A percentile compares a stretch with the other conserved stretches of the same genome.
phyloP scores from a whole-genome alignment of 1,139 yeast species.

The Diutina neorugosa region DNA sequence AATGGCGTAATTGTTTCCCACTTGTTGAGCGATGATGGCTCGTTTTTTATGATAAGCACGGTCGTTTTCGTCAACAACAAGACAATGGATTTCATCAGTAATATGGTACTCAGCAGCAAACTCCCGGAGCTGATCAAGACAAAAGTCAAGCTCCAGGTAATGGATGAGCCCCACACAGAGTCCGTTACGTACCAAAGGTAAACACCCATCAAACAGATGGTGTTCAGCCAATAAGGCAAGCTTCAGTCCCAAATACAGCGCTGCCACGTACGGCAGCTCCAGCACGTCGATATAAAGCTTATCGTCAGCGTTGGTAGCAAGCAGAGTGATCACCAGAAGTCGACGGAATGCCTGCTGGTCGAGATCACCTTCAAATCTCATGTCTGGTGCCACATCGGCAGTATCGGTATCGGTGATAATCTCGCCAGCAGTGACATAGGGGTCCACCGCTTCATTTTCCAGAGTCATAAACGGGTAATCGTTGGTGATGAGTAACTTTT shows the following conservation, averaged over 20 bases:
- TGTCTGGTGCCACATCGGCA: conserved; percentile 4
- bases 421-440: conserved; percentile 23
- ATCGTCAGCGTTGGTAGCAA: conserved; percentile 5
- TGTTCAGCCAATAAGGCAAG: conserved; percentile 24
- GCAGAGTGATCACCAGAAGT: background rate
- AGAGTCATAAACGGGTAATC: conserved; percentile 43
- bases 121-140: conserved; percentile 33
- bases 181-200: conserved; percentile 29
- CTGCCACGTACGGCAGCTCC: conserved; percentile 23
- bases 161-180: conserved; percentile 38
- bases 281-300: conserved; percentile 27
- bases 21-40: background rate
- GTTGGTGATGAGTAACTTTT: conserved; percentile 34
- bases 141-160: conserved; percentile 41
- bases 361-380: background rate
- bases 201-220: conserved; percentile 41
- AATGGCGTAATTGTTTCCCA: background rate
- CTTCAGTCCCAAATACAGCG: conserved; percentile 20
- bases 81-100: conserved; percentile 21
- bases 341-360: background rate
- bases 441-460: conserved; percentile 28
- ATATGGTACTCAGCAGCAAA: conserved; percentile 18
- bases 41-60: background rate
- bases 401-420: conserved; percentile 20
- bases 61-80: background rate